Base-by-base conservation (phyloP, 768 basidiomycete species). In the Rhodotorula sphaerocarpa region DNA sequence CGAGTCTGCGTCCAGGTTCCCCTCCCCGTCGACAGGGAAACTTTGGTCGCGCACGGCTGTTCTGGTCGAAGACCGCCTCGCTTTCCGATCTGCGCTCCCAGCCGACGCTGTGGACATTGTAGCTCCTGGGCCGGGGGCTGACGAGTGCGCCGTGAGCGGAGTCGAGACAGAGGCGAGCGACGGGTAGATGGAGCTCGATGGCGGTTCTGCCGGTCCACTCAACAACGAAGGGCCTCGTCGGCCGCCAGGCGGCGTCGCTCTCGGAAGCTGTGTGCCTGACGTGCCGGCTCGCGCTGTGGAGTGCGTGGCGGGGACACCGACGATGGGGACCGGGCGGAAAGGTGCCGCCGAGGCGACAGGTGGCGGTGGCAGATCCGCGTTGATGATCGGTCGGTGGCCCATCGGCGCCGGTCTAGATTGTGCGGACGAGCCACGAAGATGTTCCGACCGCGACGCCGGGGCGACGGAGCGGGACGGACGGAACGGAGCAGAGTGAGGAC, bases 101-200 rank as follows among this genome's bases (percentile, higher is more conserved):
- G n/a, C n/a, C n/a, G n/a, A n/a, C n/a, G n/a, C n/a, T n/a, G n/a
- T n/a, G n/a, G n/a, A n/a, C n/a, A n/a, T n/a, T n/a, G n/a, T n/a
- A n/a, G n/a, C n/a, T n/a, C n/a, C n/a, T n/a, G n/a, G n/a, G n/a
- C n/a, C n/a, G n/a, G n/a, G n/a, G n/a, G n/a, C n/a, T n/a, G n/a
- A n/a, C n/a, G n/a, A n/a, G n/a, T 5, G 18, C 30, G 44, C 12
- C 15, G 51, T 44, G 20, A 63, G 42, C 14, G 52, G 50, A 12
- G 52, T 21, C 28, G 57, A 34, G 2, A 59, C 25, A 27, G n/a
- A 34, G 4, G 33, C 47, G 44, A 65, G 63, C 0, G 63, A 65
- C 27, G 63, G 63, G n/a, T 65, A 65, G 11, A 65, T 34, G 28
- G 63, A 56, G 15, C 39, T 18, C 28, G 62, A 25, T n/a, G 21